Evolutionary conservation across 1,284 basidiomycete species (phyloP), one percentile per base, ranked within the genome.

Genomic region (Leccinum subrobustum): DNA sequence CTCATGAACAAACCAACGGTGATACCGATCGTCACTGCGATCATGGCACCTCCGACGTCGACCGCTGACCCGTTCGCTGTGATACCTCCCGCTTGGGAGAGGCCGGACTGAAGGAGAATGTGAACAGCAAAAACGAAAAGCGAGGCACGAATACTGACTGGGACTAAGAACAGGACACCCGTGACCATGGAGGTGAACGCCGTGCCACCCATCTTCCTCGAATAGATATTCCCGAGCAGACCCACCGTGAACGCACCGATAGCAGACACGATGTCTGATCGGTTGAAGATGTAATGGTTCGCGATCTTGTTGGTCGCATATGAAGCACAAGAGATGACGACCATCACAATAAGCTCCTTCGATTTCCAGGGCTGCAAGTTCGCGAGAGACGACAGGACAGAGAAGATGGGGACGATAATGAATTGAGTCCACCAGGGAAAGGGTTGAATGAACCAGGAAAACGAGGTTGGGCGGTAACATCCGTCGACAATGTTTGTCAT

Each of bases 101-200:
- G 83, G 57, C 93, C 93, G 61, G 92, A 93, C 87, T 93, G 68
- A 12, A 67, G 60, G 61, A 54, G 54, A 66, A 37, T 29, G 35
- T 54, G 20, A 25, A 59, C 39, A 39, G 51, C 60, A 29, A 29
- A 31, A 56, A 18, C 54, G 33, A 18, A 27, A 27, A 56, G 9
- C 2, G 9, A 52, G 18, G 58, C 52, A 59, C 44, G 8, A 37
- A 29, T 44, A 76, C 89, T 72, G 68, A 92, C 88, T 16, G 91
- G 92, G 37, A 94, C 90, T 63, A 94, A 77, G 77, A 94, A 93
- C 65, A 93, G 75, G 14, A 95, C 91, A 56, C 92, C 93, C 4
- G 91, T 90, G 31, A 93, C 91, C 91, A 93, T 95, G 4, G 88
- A 88, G 5, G 92, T 93, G 75, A 95, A 95, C 25, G 93, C 92